Conservation (phyloP, 305 asterid species). For the Rubia peregrina region DNA sequence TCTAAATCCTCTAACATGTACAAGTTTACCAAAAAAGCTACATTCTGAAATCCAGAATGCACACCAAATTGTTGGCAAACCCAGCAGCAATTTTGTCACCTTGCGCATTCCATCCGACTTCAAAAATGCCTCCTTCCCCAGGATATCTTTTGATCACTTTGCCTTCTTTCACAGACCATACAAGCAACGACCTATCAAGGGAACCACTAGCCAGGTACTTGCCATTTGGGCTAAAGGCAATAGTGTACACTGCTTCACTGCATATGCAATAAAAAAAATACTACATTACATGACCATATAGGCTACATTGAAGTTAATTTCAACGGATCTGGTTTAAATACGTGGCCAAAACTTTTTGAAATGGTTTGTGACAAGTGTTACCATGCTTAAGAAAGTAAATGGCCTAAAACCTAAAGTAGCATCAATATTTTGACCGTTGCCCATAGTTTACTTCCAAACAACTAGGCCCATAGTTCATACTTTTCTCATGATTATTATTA, state of each 20-base stretch:
- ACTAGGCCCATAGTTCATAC: not conserved
- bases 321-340: not conserved
- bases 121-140: conserved; percentile 26
- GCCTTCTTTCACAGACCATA: conserved; percentile 31
- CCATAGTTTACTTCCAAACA: not conserved
- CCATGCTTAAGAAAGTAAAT: not conserved
- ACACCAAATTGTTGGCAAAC: conserved; percentile 17
- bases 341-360: not conserved
- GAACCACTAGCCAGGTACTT: conserved; percentile 33
- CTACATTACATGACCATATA: not conserved
- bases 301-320: not conserved
- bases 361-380: no score
- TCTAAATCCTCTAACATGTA: not conserved
- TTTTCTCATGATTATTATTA: not conserved
- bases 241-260: conserved; percentile 27
- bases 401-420: not conserved
- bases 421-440: not conserved
- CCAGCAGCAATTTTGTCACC: conserved; percentile 30
- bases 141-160: conserved; percentile 21
- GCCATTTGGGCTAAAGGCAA: conserved; percentile 34
- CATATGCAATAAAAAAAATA: not conserved
- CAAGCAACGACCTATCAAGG: conserved; percentile 18
- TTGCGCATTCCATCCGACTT: conserved; percentile 29
- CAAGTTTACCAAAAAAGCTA: conserved; percentile 1
- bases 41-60: conserved; percentile 30